Evolutionary conservation across 495 filamentous ascomycete genomes (phyloP), one percentile per base, ranked within the genome.

Genomic region (Hyaloscypha hepaticicola): DNA sequence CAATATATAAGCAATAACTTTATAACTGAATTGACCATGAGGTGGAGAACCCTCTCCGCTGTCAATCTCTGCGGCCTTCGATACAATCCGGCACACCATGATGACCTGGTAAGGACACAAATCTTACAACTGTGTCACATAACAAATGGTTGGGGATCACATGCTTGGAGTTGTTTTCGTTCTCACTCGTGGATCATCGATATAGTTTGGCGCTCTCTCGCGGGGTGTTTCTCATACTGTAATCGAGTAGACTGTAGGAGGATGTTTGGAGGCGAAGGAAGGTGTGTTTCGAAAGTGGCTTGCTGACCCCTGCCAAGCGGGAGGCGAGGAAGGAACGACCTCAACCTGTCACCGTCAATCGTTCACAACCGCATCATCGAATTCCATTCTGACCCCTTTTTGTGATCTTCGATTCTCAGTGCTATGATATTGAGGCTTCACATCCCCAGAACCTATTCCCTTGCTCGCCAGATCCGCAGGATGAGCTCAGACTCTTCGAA

Each of bases 401-500:
- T 33, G 12, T 6, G 31, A 33, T n/a, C 31, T 7, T 33, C 31
- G 31, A 33, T 33, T 16, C 19, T 45, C 4, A 21, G 25, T 31
- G 33, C 33, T 22, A 58, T 58, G 56, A 45, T 58, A 21, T 38
- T 58, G 31, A 1, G 2, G 33, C 28, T 31, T 45, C 33, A 6
- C 21, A 45, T n/a, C 56, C 21, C 7, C 24, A 21, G 25, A 4
- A 6, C 28, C 24, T 26, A 28, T 56, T 31, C 21, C 29, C 19
- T 45, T 12, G n/a, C 16, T 22, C 25, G 16, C 45, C 56, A 41
- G 19, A 22, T 38, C 21, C 56, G 56, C 49, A 58, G 26, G 21
- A 66, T 66, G 64, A 25, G 11, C 26, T 52, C 65, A 34, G 1
- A 24, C 33, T 33, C 65, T 11, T 58, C 48, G 41, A 73, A 67